Base-by-base conservation (phyloP, 345 rosid species). In the Gossypium bickii region DNA sequence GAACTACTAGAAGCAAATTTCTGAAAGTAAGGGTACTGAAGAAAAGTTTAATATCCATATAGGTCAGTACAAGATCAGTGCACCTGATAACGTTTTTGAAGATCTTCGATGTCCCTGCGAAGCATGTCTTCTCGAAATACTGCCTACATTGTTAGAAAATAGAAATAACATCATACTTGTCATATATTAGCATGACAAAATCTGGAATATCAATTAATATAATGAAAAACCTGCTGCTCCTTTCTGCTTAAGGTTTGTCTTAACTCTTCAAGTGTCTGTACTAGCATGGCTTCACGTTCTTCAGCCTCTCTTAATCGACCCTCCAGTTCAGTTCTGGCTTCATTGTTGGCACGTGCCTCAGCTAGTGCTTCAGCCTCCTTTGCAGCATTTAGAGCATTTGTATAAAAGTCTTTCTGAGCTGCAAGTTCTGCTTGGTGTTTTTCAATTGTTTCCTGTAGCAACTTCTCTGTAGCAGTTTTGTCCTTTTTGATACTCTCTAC, bases 391-490 rank as follows among this genome's bases (percentile, higher is more conserved):
- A 96, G 84, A 77, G 99, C 97, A 83, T 86, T 86, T 20, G 92
- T 82, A 74, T 90, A 96, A 76, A 86, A 96, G 38, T 92, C 97
- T 79, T 90, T 93, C 79, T 93, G 98, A 51, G 85, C 82, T 38
- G 90, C 81, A 79, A 96, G 87, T 81, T 96, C 98, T 3, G 85
- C 86, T 86, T 90, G 99, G 83, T 96, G 97, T 78, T 88, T 92
- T 81, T 96, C 99, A 73, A 93, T 88, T 56, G 98, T 93, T 84
- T 96, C 99, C 85, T 96, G 97, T 74, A 96, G 87, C 87, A 96
- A 82, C 64, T 83, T 86, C 85, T 96, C 99, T 49, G 98, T 92
- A 29, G 97, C 93, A 79, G 90, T 77, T 87, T 96, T 96, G 81
- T 96, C 97, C 86, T 78, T 93, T 87, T 84, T 93, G 60, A 92